These are phyloP conservation scores for Fusarium mexicanum DNA, from an alignment of 2,329 filamentous ascomycete species.

Conservation along the genomic window DNA sequence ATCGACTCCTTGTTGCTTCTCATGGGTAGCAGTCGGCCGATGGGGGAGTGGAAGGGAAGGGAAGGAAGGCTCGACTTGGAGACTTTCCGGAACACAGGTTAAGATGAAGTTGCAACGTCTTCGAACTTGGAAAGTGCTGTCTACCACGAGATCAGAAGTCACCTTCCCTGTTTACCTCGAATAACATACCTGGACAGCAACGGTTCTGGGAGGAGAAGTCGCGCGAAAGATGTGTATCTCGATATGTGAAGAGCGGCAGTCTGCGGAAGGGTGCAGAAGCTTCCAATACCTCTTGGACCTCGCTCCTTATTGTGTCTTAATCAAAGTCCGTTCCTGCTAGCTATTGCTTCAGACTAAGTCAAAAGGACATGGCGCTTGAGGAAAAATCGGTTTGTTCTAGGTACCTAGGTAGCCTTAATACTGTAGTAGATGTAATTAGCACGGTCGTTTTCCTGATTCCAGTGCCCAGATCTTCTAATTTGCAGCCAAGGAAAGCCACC, in stretches of 20 bases:
- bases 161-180: background rate
- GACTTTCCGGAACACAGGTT: background rate
- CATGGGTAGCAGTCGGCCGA: background rate
- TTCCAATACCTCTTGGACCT: background rate
- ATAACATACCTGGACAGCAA: background rate
- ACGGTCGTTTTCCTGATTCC: background rate
- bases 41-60: background rate
- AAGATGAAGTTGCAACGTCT: constrained; percentile 10
- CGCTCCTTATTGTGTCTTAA: background rate
- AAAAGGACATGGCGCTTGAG: background rate
- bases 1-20: background rate
- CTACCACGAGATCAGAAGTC: background rate
- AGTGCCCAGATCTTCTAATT: background rate
- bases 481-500: background rate
- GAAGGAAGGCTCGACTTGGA: background rate
- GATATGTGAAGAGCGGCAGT: background rate
- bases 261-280: background rate
- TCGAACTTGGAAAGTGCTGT: background rate
- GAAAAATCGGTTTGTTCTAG: background rate
- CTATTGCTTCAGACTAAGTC: background rate
- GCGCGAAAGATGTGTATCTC: background rate
- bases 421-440: background rate
- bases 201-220: background rate
- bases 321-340: background rate
- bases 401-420: background rate